Base-by-base conservation (phyloP, 2,329 filamentous ascomycete genomes). In the Aspergillus sergii region DNA sequence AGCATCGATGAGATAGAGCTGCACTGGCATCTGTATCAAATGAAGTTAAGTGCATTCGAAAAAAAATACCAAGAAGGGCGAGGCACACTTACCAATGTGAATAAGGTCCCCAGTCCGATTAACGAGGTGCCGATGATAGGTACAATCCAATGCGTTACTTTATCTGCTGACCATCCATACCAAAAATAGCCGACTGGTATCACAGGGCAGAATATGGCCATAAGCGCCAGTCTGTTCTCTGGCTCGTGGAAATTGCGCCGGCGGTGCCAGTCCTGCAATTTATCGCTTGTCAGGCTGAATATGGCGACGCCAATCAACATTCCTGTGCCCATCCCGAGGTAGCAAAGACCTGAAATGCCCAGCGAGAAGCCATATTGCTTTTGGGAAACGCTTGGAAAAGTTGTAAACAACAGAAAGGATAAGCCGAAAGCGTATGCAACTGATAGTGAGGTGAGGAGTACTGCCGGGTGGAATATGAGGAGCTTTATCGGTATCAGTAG, bases 11-110 rank as follows among this genome's bases (percentile, higher is more conserved):
- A 45, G 41, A 21, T 45, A 45, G 41, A 45, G 41, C n/a, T 45
- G 41, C n/a, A 21, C 16, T 21, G 41, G 1, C 41, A 45, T 21
- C 41, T 21, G 10, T 1, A 21, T 2, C 16, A 4, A 11, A 21
- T n/a, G 19, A 45, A 1, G 8, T 45, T 7, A 45, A 8, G 8
- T 10, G 10, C 1, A 45, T 11, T 36, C 11, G 34, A 36, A 36
- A 1, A 21, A 7, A 14, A 4, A 2, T 21, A 14, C 1, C 3
- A 21, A 11, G 8, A 14, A 2, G 2, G 41, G 2, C 8, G 9
- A 21, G 41, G 1, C 0, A 45, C n/a, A 21, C n/a, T 21, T 3
- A 45, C n/a, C 1, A 45, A 4, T 1, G 4, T 21, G n/a, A 45
- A 21, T 4, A 45, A 11, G 0, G 41, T 21, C 0, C 41, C 41